Base-by-base conservation (phyloP, 2,329 filamentous ascomycete genomes). In the Penicillium polonicum region DNA sequence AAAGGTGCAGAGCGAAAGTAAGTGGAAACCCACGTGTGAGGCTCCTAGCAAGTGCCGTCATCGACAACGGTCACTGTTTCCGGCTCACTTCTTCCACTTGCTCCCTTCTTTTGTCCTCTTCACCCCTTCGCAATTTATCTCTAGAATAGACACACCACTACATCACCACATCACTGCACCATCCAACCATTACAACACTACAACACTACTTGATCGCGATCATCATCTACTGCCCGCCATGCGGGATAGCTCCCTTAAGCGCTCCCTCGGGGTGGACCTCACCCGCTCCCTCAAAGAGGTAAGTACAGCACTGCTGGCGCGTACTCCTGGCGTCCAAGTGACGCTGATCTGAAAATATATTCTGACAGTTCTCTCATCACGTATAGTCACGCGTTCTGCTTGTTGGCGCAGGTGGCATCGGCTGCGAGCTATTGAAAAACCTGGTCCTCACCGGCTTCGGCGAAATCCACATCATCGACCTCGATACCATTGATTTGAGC, bases 401-500 rank as follows among this genome's bases (percentile, higher is more conserved):
- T 82, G 93, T 99, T 57, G 94, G 94, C 69, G 94, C 94, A 55
- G 94, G 94, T 61, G 94, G 94, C 61, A 99, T 99, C 72, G 94
- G 94, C 67, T 99, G 94, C 78, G 94, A 99, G 78, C 83, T 99
- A 8, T 85, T 99, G 63, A 99, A 99, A 82, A 96, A 97, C 75
- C 86, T 99, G 57, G 91, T 93, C 44, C 87, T 96, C 48, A 89
- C 88, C 43, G 92, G 93, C 65, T 99, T 96, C 68, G 91, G 91
- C 64, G 90, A 96, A 77, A 87, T 97, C 50, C 90, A 96, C 75
- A 88, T 97, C 45, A 91, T 99, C 66, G 94, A 99, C 75, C 89
- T 99, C 59, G 94, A 99, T 75, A 99, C 94, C 1, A 97, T 99
- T 78, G 94, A 99, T 72, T 83, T 99, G 23, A 96, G 92, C 78